These are phyloP conservation scores for Fusarium anthophilum DNA, from an alignment of 2,329 filamentous ascomycete genomes.

Conservation along the genomic window DNA sequence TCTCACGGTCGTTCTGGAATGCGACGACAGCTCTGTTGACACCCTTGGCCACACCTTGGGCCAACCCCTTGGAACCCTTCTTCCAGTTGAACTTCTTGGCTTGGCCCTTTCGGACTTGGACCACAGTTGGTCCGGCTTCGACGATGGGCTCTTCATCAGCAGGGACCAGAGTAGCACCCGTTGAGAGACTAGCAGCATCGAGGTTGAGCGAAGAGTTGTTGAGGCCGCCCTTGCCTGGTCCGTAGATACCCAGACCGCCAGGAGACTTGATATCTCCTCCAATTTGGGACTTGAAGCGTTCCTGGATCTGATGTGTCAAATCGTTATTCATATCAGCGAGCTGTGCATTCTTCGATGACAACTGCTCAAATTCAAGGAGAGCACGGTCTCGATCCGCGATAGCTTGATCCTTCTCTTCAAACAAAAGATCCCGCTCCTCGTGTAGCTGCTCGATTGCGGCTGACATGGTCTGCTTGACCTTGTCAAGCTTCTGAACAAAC, in stretches of 20 bases:
- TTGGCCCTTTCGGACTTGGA: slow-evolving; percentile 94
- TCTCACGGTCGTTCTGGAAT: slow-evolving; percentile 69
- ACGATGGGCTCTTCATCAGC: slow-evolving; percentile 73
- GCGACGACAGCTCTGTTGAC: slow-evolving; percentile 91
- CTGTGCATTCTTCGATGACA: slow-evolving; percentile 94
- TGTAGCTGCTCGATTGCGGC: slow-evolving; percentile 68
- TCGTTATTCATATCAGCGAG: slow-evolving; percentile 96
- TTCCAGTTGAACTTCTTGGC: slow-evolving; percentile 99
- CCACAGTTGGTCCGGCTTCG: slow-evolving; percentile 86
- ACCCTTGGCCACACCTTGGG: slow-evolving; percentile 93
- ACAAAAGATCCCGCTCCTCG: slow-evolving; percentile 79
- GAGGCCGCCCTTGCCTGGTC: slow-evolving; percentile 60
- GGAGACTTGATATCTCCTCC: slow-evolving; percentile 59
- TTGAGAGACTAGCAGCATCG: slow-evolving; percentile 63
- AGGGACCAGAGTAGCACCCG: slow-evolving; percentile 67
- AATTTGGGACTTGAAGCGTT: slow-evolving; percentile 85
- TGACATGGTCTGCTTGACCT: slow-evolving; percentile 68
- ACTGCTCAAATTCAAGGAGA: slow-evolving; percentile 92
- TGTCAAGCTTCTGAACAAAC: slow-evolving; percentile 78
- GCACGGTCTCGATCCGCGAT: slow-evolving; percentile 90
- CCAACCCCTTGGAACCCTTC: slow-evolving; percentile 92
- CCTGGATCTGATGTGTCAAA: slow-evolving; percentile 92
- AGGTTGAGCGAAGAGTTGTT: slow-evolving; percentile 62
- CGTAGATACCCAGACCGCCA: slow-evolving; percentile 67
- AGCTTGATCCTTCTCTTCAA: slow-evolving; percentile 85